Evolutionary conservation across 2,329 filamentous ascomycete genomes (phyloP).

Genomic region (Graphium sp.): DNA sequence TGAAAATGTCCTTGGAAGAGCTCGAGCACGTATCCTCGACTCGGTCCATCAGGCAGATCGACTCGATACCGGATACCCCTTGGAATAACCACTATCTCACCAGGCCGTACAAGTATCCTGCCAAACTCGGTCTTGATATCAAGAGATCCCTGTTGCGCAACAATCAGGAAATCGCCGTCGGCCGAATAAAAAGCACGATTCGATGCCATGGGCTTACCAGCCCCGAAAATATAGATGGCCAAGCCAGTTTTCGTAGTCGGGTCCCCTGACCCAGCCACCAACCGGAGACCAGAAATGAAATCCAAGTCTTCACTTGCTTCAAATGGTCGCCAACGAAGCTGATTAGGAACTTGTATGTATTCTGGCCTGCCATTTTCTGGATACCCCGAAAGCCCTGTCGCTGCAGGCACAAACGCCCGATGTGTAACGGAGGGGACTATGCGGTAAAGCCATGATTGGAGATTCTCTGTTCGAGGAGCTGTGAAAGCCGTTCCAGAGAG

Average conservation of each 20-base stretch:
- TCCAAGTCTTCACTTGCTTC: slow-evolving; percentile 15
- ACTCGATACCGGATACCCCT: slow-evolving; percentile 36
- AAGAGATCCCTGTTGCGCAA: slow-evolving; percentile 46
- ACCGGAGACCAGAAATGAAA: slow-evolving; percentile 28
- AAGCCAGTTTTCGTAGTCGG: slow-evolving; percentile 29
- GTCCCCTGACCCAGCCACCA: slow-evolving; percentile 30
- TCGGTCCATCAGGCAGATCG: slow-evolving; percentile 28
- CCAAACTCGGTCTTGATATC: slow-evolving; percentile 56
- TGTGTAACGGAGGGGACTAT: slow-evolving; percentile 16
- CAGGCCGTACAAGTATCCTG: slow-evolving; percentile 43
- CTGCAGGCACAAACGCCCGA: slow-evolving; percentile 6
- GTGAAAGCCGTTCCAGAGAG: slow-evolving; percentile 23
- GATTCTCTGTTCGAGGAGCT: slow-evolving; percentile 11
- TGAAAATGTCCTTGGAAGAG: slow-evolving; percentile 47
- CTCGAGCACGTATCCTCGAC: slow-evolving; percentile 50
- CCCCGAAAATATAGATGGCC: slow-evolving; percentile 28
- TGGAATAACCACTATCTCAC: slow-evolving; percentile 51
- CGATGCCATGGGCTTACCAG: slow-evolving; percentile 24
- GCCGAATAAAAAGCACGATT: slow-evolving; percentile 32
- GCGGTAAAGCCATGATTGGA: slow-evolving; percentile 17
- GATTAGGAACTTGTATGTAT: background rate
- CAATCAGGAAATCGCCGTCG: slow-evolving; percentile 51
- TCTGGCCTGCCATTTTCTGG: slow-evolving; percentile 31
- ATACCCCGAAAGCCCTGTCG: slow-evolving; percentile 22
- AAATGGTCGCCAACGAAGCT: slow-evolving; percentile 2